Evolutionary conservation across 2,329 filamentous ascomycete genomes (phyloP).

Genomic region (Purpureocillium takamizusanense): DNA sequence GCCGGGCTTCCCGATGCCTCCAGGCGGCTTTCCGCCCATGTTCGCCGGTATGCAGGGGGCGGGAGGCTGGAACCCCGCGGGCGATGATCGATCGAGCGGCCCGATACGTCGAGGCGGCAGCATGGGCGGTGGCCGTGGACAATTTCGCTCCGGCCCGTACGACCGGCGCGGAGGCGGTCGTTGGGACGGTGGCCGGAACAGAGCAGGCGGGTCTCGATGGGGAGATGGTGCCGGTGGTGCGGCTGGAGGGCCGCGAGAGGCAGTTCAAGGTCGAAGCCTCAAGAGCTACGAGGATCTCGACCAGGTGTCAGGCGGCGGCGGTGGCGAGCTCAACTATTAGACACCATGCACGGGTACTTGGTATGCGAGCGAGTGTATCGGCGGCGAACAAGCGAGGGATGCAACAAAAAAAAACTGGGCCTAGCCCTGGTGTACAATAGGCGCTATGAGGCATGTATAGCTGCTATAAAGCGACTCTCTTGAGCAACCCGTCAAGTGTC

Average conservation of each 20-base stretch:
- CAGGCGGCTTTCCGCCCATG: conserved; percentile 41
- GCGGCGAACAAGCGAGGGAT: too few species aligned
- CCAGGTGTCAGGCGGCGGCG: conserved; percentile 64
- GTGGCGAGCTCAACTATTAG: conserved; percentile 86
- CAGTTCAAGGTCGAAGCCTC: conserved; percentile 82
- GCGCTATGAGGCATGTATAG: too few species aligned
- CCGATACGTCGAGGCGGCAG: conserved; percentile 63
- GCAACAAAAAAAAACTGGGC: neutral
- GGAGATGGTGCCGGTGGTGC: conserved; percentile 69
- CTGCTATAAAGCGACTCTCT: too few species aligned
- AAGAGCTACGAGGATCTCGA: conserved; percentile 98
- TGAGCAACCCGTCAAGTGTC: too few species aligned
- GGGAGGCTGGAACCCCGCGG: conserved; percentile 40
- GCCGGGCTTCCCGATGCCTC: conserved; percentile 46
- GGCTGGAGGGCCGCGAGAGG: conserved; percentile 78
- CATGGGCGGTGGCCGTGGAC: conserved; percentile 37
- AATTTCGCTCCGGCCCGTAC: conserved; percentile 62
- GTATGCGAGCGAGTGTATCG: too few species aligned
- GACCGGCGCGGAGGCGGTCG: conserved; percentile 56
- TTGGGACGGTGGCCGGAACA: conserved; percentile 42
- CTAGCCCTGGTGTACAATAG: neutral
- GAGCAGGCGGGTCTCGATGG: conserved; percentile 50
- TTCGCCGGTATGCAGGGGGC: conserved; percentile 39
- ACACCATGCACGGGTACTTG: neutral
- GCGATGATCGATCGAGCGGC: conserved; percentile 53